These are phyloP conservation scores for Babjeviella inositovora DNA, from an alignment of 805 yeast species.

Conservation along the genomic window DNA sequence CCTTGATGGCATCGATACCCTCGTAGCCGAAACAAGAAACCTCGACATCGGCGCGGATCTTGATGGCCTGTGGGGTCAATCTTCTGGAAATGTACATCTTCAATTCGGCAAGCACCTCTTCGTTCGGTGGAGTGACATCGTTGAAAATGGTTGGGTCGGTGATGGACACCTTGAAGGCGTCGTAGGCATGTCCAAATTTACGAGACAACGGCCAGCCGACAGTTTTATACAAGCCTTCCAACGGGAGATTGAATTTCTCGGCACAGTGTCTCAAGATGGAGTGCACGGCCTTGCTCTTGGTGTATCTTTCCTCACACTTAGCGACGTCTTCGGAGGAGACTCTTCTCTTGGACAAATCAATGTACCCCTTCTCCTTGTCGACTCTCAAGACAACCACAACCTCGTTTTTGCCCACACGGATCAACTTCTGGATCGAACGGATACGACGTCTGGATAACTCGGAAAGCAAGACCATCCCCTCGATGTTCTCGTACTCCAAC, in stretches of 20 bases:
- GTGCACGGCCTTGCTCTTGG: conserved; percentile 93
- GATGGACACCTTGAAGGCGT: conserved; percentile 92
- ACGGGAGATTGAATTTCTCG: conserved; percentile 79
- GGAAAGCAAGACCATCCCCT: conserved; percentile 93
- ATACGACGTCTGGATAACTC: conserved; percentile 98
- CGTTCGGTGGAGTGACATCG: conserved; percentile 53
- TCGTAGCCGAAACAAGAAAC: conserved; percentile 95
- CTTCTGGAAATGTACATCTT: conserved; percentile 80
- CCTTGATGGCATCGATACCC: conserved; percentile 94
- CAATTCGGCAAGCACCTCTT: conserved; percentile 70
- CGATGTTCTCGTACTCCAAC: conserved; percentile 93
- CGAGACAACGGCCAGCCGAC: conserved; percentile 97
- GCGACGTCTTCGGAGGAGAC: conserved; percentile 95
- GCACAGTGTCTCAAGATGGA: conserved; percentile 98
- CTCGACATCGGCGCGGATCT: conserved; percentile 96
- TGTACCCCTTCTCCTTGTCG: conserved; percentile 96
- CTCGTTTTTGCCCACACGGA: conserved; percentile 96
- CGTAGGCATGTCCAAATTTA: conserved; percentile 93
- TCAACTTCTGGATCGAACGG: conserved; percentile 91
- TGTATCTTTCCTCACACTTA: conserved; percentile 94
- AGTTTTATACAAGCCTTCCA: conserved; percentile 73
- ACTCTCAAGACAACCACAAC: conserved; percentile 96
- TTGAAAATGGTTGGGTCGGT: conserved; percentile 84
- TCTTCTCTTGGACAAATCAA: conserved; percentile 93
- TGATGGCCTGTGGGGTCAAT: conserved; percentile 94